Conservation (phyloP, 73 alveolate species). For the Effrenium voratum region DNA sequence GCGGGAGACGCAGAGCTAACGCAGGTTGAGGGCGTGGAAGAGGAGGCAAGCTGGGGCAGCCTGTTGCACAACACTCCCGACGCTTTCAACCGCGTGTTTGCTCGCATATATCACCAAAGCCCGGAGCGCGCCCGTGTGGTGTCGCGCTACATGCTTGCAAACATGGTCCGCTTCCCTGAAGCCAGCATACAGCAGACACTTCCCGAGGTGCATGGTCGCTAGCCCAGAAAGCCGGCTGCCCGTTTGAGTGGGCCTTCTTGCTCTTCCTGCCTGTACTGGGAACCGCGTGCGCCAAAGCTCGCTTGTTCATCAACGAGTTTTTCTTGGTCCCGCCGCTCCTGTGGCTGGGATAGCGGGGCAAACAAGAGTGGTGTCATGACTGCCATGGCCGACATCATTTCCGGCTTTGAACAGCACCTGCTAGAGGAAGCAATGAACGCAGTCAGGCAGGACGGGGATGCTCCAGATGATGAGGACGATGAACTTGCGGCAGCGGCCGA, state of each 20-base stretch:
- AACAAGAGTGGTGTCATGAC: slow-evolving; percentile 45
- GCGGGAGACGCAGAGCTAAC: too few species aligned
- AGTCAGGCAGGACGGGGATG: too few species aligned
- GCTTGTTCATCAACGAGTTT: slow-evolving; percentile 38
- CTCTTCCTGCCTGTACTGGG: slow-evolving; percentile 40
- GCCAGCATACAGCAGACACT: too few species aligned
- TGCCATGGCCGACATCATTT: background rate
- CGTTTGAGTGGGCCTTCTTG: slow-evolving; percentile 53
- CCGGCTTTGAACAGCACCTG: slow-evolving; percentile 8
- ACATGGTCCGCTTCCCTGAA: background rate
- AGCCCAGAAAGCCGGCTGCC: slow-evolving; percentile 43
- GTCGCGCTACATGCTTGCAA: background rate
- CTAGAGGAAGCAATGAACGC: background rate
- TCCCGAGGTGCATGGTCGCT: too few species aligned
- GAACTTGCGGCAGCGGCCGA: background rate
- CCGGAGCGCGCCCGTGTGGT: background rate
- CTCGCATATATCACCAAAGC: background rate
- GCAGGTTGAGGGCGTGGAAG: too few species aligned
- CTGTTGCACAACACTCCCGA: background rate
- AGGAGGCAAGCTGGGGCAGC: background rate
- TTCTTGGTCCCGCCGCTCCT: slow-evolving; percentile 66
- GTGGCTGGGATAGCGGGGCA: slow-evolving; percentile 64
- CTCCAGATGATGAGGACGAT: background rate
- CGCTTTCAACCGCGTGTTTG: background rate
- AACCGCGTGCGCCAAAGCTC: slow-evolving; percentile 30